Evolutionary conservation across 257 asterid species (phyloP).

Genomic region (Lantana camara): DNA sequence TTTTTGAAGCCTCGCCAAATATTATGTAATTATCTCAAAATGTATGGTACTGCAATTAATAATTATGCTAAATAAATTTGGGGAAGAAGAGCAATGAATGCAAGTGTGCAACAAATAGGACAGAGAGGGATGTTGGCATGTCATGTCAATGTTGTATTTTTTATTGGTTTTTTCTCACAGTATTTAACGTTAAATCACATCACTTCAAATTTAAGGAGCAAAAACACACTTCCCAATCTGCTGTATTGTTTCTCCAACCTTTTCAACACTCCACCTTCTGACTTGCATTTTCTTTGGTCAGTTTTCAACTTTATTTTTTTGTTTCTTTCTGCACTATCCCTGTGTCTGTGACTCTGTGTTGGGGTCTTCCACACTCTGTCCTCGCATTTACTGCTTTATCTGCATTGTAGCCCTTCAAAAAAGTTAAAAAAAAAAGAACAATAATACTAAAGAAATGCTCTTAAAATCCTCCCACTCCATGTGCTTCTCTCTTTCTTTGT

Average conservation of each 20-base stretch:
- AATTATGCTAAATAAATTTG: no score
- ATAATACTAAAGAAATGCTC: conserved; percentile 5
- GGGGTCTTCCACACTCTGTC: conserved; percentile 2
- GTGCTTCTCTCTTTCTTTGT: conserved; percentile 27
- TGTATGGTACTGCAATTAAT: no score
- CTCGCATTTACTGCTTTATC: conserved; percentile 26
- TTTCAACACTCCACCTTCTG: conserved; percentile 6
- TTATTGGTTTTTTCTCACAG: conserved; percentile 18
- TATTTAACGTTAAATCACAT: conserved; percentile 59
- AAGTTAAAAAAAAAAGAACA: no score
- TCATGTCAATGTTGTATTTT: conserved; percentile 63
- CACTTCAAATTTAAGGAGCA: conserved; percentile 39
- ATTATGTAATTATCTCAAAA: no score
- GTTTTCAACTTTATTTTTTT: not conserved
- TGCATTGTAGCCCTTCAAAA: not conserved
- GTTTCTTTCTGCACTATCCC: conserved; percentile 12
- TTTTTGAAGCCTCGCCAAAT: no score
- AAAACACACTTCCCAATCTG: conserved; percentile 15
- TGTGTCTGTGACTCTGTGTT: not conserved
- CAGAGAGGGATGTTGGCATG: conserved; percentile 41
- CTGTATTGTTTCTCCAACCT: conserved; percentile 1
- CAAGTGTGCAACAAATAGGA: conserved; percentile 27
- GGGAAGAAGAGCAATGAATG: conserved; percentile 1
- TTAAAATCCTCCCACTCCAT: conserved; percentile 25
- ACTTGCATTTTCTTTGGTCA: conserved; percentile 27